phyloP scores from a whole-genome alignment of 805 yeast species.

The Scheffersomyces ergatensis region DNA sequence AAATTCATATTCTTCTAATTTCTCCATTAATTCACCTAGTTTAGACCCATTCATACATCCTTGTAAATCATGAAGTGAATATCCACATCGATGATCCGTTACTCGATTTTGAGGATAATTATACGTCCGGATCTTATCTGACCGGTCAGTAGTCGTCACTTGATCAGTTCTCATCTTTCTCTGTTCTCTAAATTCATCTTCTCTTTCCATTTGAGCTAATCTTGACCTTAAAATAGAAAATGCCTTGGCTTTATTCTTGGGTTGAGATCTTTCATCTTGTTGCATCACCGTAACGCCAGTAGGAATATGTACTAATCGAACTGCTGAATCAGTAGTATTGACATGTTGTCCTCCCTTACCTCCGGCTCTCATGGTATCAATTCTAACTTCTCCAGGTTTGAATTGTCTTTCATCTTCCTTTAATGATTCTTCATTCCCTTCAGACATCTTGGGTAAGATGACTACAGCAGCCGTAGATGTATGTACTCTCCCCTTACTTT shows the following conservation, averaged over 20 bases:
- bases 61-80: slow-evolving; percentile 66
- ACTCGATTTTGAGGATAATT: slow-evolving; percentile 90
- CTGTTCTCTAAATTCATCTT: slow-evolving; percentile 62
- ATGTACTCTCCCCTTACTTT: slow-evolving; percentile 89
- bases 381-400: slow-evolving; percentile 81
- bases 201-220: slow-evolving; percentile 76
- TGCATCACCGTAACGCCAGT: slow-evolving; percentile 85
- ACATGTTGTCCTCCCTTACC: slow-evolving; percentile 99
- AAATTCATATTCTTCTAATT: slow-evolving; percentile 36
- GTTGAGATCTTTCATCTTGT: slow-evolving; percentile 96
- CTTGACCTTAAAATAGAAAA: slow-evolving; percentile 77
- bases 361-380: slow-evolving; percentile 96
- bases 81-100: slow-evolving; percentile 91
- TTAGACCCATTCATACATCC: slow-evolving; percentile 39
- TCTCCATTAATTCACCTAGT: slow-evolving; percentile 33
- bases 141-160: slow-evolving; percentile 83
- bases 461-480: slow-evolving; percentile 96
- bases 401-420: slow-evolving; percentile 64
- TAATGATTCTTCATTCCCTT: slow-evolving; percentile 47
- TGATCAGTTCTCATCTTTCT: slow-evolving; percentile 71
- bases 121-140: slow-evolving; percentile 92
- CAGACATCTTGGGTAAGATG: slow-evolving; percentile 79
- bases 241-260: slow-evolving; percentile 90
- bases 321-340: slow-evolving; percentile 96
- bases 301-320: slow-evolving; percentile 86